These are phyloP conservation scores for Populus tomentosa DNA, from an alignment of 441 rosid genomes.

Conservation along the genomic window DNA sequence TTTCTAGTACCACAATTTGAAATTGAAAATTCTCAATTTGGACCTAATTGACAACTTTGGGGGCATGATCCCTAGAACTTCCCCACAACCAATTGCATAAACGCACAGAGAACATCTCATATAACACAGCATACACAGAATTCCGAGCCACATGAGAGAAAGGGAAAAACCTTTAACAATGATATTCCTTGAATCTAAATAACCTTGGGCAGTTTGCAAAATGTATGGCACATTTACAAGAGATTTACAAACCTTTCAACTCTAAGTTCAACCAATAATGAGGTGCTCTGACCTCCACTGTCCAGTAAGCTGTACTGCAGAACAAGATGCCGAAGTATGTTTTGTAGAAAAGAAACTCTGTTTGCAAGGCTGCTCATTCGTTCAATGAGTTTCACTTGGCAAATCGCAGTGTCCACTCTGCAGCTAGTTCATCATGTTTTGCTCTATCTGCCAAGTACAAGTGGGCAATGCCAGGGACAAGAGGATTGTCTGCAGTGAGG, in stretches of 20 bases:
- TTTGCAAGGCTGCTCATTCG: background rate
- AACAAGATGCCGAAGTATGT: background rate
- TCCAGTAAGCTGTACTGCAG: background rate
- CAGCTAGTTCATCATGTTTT: slow-evolving; percentile 71
- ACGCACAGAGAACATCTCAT: background rate
- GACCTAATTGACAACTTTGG: background rate
- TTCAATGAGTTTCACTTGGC: slow-evolving; percentile 47
- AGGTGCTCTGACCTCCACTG: background rate
- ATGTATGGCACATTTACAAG: background rate
- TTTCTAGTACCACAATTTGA: background rate
- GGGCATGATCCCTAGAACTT: background rate
- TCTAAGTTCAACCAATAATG: background rate
- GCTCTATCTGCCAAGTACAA: slow-evolving; percentile 66
- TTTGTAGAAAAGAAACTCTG: background rate
- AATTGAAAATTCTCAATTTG: background rate
- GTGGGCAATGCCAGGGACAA: slow-evolving; percentile 57
- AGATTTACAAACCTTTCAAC: background rate
- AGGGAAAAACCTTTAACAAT: background rate
- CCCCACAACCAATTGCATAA: background rate
- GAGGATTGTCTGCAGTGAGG: slow-evolving; percentile 51
- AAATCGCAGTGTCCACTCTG: slow-evolving; percentile 80
- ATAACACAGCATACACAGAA: no score
- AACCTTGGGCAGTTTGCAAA: background rate
- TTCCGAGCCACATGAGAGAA: background rate
- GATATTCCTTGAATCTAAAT: background rate